Evolutionary conservation across 768 basidiomycete species (phyloP).

Genomic region (Amanita pallidorosea): DNA sequence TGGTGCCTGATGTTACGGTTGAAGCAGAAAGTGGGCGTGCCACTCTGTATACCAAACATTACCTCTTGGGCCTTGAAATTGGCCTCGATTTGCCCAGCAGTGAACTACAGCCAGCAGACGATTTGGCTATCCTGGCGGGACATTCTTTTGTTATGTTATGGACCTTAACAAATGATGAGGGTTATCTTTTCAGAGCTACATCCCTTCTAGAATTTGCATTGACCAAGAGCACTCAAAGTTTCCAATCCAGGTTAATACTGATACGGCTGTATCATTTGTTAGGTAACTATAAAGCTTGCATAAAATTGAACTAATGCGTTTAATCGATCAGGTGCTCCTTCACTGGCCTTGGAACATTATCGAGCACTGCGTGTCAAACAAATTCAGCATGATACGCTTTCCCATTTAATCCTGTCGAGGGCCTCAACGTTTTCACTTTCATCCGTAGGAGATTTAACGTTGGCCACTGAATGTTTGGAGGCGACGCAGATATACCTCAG

Average conservation of each 20-base stretch:
- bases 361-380: constrained; percentile 70
- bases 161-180: constrained; percentile 41
- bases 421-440: constrained; percentile 73
- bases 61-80: constrained; percentile 55
- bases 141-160: constrained; percentile 59
- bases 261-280: constrained; percentile 76
- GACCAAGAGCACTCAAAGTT: constrained; percentile 66
- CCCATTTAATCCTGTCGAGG: constrained; percentile 71
- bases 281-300: constrained; percentile 29
- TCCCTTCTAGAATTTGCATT: constrained; percentile 64
- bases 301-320: not conserved
- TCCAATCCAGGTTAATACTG: constrained; percentile 65
- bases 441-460: constrained; percentile 64
- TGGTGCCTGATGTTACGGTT: constrained; percentile 35
- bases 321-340: constrained; percentile 50
- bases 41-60: constrained; percentile 43
- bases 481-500: constrained; percentile 72
- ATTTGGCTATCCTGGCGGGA: constrained; percentile 66
- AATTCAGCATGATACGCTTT: constrained; percentile 83
- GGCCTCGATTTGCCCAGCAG: constrained; percentile 58
- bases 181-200: constrained; percentile 53
- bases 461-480: constrained; percentile 66
- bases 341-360: constrained; percentile 70
- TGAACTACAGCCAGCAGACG: constrained; percentile 84
- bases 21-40: constrained; percentile 48